phyloP scores from a whole-genome alignment of 164 flowering plant species.

The Houttuynia cordata region DNA sequence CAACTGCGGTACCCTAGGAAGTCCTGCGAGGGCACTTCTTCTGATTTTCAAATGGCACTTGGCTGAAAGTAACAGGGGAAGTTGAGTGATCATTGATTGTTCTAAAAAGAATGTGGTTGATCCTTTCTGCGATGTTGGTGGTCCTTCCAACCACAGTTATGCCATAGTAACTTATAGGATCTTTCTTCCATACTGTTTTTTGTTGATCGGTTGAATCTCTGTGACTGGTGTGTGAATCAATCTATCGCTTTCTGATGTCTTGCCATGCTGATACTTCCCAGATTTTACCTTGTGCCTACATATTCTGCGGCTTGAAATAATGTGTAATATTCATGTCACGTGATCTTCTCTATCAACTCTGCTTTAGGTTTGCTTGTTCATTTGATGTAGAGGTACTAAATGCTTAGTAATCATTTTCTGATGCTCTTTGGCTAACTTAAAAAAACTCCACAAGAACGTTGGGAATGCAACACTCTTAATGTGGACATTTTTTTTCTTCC shows the following conservation, averaged over 20 bases:
- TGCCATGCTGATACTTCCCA: not conserved
- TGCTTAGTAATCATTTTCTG: too few species aligned
- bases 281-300: too few species aligned
- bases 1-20: not conserved
- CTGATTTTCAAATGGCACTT: not conserved
- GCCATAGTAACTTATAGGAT: constrained; percentile 2
- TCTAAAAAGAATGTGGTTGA: not conserved
- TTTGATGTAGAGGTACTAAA: too few species aligned
- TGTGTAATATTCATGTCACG: not conserved
- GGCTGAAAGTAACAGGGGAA: not conserved
- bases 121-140: not conserved
- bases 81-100: not conserved
- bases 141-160: not conserved
- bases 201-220: not conserved
- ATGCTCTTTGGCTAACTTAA: too few species aligned
- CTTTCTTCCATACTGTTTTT: constrained; percentile 3
- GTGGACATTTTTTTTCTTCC: too few species aligned
- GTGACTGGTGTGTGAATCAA: not conserved
- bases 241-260: not conserved
- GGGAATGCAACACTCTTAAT: too few species aligned
- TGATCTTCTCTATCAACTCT: not conserved
- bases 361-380: too few species aligned
- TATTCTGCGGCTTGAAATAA: not conserved
- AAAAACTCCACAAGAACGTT: too few species aligned
- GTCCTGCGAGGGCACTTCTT: not conserved